A percentile compares a stretch with the other conserved stretches of the same genome.
phyloP scores from a whole-genome alignment of 352 stramenopile species.

The Globisporangium canariense region DNA sequence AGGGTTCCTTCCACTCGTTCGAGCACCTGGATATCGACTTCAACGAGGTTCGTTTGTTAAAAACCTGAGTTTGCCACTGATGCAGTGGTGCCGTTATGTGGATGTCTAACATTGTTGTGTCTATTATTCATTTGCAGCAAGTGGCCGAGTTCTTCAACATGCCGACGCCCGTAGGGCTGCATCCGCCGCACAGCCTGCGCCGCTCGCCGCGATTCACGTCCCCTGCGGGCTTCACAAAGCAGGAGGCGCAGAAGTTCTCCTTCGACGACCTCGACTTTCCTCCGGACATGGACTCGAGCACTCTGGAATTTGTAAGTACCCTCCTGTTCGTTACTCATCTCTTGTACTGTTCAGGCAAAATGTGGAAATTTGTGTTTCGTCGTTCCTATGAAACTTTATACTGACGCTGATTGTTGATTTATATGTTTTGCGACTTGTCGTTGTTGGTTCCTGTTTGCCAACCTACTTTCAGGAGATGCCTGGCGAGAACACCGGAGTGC shows the following conservation, averaged over 20 bases:
- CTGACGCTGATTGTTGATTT: background rate
- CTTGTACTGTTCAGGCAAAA: no score
- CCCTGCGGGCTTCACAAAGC: slow-evolving; percentile 60
- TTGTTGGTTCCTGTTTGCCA: background rate
- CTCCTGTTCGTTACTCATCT: no score
- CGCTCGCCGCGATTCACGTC: slow-evolving; percentile 77
- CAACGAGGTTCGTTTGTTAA: slow-evolving; percentile 47
- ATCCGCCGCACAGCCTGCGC: slow-evolving; percentile 64
- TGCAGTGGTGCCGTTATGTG: background rate
- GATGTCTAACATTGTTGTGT: background rate
- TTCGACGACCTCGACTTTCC: slow-evolving; percentile 83
- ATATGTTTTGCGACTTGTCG: background rate
- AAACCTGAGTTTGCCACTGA: background rate
- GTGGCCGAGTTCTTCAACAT: slow-evolving; percentile 83
- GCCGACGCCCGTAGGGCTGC: slow-evolving; percentile 53
- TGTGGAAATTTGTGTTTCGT: background rate
- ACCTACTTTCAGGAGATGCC: slow-evolving; percentile 53
- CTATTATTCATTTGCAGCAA: slow-evolving; percentile 33
- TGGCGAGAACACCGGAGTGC: slow-evolving; percentile 44
- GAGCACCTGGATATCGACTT: slow-evolving; percentile 87
- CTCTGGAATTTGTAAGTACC: slow-evolving; percentile 71
- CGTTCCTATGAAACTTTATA: background rate
- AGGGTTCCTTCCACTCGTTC: slow-evolving; percentile 68
- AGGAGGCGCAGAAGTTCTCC: slow-evolving; percentile 77
- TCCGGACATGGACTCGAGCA: slow-evolving; percentile 62